These are phyloP conservation scores for Entrophospora sp. DNA, from an alignment of 192 early-diverging fungal genomes.

Conservation along the genomic window DNA sequence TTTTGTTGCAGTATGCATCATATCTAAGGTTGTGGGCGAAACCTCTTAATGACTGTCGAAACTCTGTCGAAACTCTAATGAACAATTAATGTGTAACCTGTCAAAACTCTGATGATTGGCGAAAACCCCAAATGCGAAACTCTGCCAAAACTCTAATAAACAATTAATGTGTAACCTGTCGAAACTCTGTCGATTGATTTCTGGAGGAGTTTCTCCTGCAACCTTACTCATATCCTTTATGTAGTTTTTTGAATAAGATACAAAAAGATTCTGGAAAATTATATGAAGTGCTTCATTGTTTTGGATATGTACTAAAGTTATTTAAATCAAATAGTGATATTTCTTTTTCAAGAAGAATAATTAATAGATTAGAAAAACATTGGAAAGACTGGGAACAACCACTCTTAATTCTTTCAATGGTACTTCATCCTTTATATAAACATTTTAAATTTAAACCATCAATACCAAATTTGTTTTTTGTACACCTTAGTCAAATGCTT, in stretches of 20 bases:
- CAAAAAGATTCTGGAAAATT: background rate
- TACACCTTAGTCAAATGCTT: background rate
- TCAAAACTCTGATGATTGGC: too few species aligned
- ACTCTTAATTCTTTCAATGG: background rate
- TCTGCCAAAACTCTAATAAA: too few species aligned
- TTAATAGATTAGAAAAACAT: background rate
- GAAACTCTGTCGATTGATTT: too few species aligned
- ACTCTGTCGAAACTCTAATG: too few species aligned
- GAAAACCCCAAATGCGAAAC: too few species aligned
- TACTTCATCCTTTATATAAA: background rate
- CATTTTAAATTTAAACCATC: background rate
- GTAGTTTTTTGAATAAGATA: background rate
- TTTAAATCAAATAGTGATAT: background rate
- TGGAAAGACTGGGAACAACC: background rate
- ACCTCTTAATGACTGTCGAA: too few species aligned
- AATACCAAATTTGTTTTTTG: background rate
- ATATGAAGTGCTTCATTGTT: background rate
- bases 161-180: too few species aligned
- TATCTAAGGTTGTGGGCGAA: too few species aligned
- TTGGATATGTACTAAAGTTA: background rate
- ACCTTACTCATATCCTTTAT: too few species aligned
- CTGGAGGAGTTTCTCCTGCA: too few species aligned
- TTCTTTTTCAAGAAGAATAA: background rate
- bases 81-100: too few species aligned
- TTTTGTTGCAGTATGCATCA: too few species aligned